Base-by-base conservation (phyloP, 352 stramenopile genomes). In the Plasmopara muralis region DNA sequence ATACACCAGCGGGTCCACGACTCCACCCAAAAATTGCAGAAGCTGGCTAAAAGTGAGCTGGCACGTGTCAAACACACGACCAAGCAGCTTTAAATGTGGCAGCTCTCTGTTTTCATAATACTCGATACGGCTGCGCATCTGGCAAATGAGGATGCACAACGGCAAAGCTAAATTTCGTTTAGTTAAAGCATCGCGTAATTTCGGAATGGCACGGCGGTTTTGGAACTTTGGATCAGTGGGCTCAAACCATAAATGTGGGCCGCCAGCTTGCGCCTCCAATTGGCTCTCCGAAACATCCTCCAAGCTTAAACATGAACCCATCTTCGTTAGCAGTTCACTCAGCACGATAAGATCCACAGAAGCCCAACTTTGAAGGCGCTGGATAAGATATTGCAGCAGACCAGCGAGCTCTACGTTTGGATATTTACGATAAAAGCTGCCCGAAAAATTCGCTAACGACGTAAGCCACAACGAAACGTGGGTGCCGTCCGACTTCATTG, bases 391-490 rank as follows among this genome's bases (percentile, higher is more conserved):
- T 37, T 85, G 74, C 6, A 98, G 58, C 25, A 98, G 70, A 1
- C 89, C 90, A 2, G 77, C 69, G 15, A 97, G 69, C 67, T 98
- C 94, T 10, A 98, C 88, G 44, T 80, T 87, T 5, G 92, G 92
- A 68, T 95, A 97, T 45, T 85, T 90, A 52, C 91, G 89, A 62
- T 97, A 98, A 43, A 98, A 97, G 53, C 83, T 95, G 9, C 94
- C 94, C 1, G 79, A 89, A 61, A 98, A 98, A 49, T 84, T 93
- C 31, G 95, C 91, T 3, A 98, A 74, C 9, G 91, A 97, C 38
- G 91, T 70, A 3, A 98, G 62, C 91, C 92, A 98, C 28, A 97
- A 77, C 29, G 91, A 96, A 30, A 96, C 88, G 47, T 98, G 95
- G 2, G 95, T 93, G 18, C 83, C 83, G 40, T 94, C 83, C 10